Conservation (phyloP, 2,329 filamentous ascomycete genomes). For the Neobulgaria alba region DNA sequence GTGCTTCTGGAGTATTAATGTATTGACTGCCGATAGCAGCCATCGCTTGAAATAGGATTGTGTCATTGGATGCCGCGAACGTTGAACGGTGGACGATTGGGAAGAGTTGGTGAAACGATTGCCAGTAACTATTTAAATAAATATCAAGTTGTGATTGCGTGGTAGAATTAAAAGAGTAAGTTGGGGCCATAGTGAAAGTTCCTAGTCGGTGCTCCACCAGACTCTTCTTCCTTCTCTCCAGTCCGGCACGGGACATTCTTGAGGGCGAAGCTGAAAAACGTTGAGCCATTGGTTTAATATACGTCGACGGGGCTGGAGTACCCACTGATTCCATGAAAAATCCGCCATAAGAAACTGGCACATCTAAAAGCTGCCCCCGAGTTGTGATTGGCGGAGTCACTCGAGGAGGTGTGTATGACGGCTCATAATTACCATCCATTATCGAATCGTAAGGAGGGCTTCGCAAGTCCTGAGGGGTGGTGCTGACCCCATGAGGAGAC, state of each 20-base stretch:
- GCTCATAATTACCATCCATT: constrained; percentile 21
- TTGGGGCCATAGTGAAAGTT: constrained; percentile 3
- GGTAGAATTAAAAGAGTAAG: not conserved
- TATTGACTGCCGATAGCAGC: constrained; percentile 28
- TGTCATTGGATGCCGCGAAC: constrained; percentile 16
- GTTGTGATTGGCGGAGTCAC: constrained; percentile 18
- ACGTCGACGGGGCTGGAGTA: constrained; percentile 27
- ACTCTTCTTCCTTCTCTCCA: constrained; percentile 20
- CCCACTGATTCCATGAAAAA: constrained; percentile 29
- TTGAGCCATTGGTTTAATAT: constrained; percentile 26
- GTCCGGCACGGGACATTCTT: constrained; percentile 21
- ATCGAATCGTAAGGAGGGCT: constrained; percentile 20
- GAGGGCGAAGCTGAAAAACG: constrained; percentile 23
- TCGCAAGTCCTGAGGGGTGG: constrained; percentile 19
- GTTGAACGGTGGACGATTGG: constrained; percentile 25
- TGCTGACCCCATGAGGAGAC: constrained; percentile 16
- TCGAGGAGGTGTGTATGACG: constrained; percentile 19
- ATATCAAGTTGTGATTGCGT: constrained; percentile 16
- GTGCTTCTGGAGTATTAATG: constrained; percentile 20
- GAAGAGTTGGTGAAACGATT: constrained; percentile 20
- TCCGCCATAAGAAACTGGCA: constrained; percentile 19
- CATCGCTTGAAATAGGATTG: constrained; percentile 22
- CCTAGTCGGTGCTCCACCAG: constrained; percentile 17
- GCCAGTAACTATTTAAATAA: constrained; percentile 25
- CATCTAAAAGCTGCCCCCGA: constrained; percentile 21